These are phyloP conservation scores for Dipteronia dyeriana DNA, from an alignment of 345 rosid genomes.

Conservation along the genomic window DNA sequence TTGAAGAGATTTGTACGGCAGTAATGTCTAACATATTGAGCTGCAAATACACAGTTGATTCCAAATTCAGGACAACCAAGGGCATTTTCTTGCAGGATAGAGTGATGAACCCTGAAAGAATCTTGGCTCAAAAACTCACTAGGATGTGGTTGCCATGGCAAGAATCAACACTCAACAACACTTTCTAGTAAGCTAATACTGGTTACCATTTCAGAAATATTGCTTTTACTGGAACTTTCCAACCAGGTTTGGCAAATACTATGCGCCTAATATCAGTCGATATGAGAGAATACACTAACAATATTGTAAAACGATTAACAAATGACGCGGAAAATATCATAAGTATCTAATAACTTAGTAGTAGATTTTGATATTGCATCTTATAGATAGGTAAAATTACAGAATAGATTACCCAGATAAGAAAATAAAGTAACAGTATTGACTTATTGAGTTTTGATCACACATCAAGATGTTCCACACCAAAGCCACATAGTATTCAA, in stretches of 20 bases:
- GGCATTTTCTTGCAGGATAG: background rate
- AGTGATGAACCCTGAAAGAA: background rate
- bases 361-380: too few species aligned
- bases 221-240: too few species aligned
- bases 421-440: background rate
- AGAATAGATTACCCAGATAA: background rate
- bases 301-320: background rate
- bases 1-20: too few species aligned
- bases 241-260: too few species aligned
- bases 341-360: too few species aligned
- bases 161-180: background rate
- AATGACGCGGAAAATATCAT: background rate
- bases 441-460: background rate
- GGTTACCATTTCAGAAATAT: background rate
- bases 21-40: background rate
- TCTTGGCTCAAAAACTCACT: background rate
- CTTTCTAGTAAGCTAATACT: background rate
- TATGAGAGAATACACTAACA: background rate
- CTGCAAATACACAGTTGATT: background rate
- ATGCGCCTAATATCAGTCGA: background rate
- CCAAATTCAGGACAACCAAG: background rate
- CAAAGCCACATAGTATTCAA: background rate
- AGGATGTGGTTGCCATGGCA: background rate
- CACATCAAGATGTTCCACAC: background rate
- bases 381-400: background rate